Conservation (phyloP, 2,329 filamentous ascomycete species). For the Colletotrichum sp. region DNA sequence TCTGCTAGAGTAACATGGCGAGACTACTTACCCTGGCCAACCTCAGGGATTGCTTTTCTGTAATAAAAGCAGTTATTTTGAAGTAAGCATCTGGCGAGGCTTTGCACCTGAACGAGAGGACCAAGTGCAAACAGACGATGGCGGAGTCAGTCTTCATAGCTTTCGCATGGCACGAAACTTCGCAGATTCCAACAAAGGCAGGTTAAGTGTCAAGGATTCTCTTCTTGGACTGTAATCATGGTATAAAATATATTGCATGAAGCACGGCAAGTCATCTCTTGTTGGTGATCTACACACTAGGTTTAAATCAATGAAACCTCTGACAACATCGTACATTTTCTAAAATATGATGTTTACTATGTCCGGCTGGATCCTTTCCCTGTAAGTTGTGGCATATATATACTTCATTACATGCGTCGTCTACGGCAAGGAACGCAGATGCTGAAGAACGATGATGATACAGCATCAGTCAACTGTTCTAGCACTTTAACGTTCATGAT, state of each 20-base stretch:
- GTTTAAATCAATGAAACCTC: accelerated
- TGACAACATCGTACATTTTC: accelerated
- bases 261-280: accelerated
- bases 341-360: neutral
- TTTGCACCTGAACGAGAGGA: no score
- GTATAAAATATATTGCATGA: neutral
- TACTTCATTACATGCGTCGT: neutral
- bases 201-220: accelerated
- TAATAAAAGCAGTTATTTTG: neutral
- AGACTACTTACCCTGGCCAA: accelerated
- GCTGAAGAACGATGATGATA: accelerated
- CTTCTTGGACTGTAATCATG: accelerated
- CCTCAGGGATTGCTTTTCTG: neutral
- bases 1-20: neutral
- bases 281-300: accelerated
- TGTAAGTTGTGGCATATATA: neutral
- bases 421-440: neutral
- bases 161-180: neutral
- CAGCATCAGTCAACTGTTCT: neutral
- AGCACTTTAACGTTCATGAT: neutral
- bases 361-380: no score
- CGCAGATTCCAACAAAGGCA: accelerated
- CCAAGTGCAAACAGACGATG: neutral
- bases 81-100: neutral
- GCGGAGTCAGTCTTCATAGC: neutral